Conservation (phyloP, 768 basidiomycete genomes). For the Neoboletus subvelutipes region DNA sequence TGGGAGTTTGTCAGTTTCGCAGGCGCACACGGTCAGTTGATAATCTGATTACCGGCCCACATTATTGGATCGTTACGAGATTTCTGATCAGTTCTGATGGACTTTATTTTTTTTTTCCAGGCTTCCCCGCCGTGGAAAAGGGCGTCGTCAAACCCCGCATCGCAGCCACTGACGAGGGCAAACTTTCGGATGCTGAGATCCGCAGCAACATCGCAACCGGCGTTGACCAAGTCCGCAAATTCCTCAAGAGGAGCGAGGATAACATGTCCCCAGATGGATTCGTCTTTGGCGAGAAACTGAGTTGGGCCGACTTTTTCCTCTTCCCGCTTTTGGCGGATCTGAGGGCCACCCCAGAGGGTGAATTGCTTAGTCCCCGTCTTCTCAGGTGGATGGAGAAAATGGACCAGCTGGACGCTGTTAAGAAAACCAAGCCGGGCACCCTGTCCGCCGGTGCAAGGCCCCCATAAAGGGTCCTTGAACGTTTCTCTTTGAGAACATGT, state of each 20-base stretch:
- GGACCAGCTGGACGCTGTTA: slow-evolving; percentile 25
- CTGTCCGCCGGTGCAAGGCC: slow-evolving; percentile 29
- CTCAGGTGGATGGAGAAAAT: slow-evolving; percentile 27
- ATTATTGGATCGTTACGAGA: background rate
- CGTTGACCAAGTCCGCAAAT: slow-evolving; percentile 15
- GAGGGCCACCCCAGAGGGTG: slow-evolving; percentile 26
- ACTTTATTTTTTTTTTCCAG: slow-evolving; percentile 10
- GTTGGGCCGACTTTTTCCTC: slow-evolving; percentile 36
- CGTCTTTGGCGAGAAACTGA: slow-evolving; percentile 27
- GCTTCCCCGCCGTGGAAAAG: slow-evolving; percentile 30
- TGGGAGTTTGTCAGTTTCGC: slow-evolving; percentile 34
- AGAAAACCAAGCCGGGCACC: slow-evolving; percentile 25
- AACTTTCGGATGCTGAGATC: slow-evolving; percentile 23
- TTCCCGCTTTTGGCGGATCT: slow-evolving; percentile 33
- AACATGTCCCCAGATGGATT: slow-evolving; percentile 30
- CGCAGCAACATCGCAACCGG: slow-evolving; percentile 17
- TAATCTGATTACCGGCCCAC: background rate
- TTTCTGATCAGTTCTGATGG: background rate
- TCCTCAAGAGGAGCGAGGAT: slow-evolving; percentile 20
- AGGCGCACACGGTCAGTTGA: slow-evolving; percentile 22
- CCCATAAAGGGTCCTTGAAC: slow-evolving; percentile 1
- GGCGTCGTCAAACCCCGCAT: slow-evolving; percentile 35
- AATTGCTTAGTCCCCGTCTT: slow-evolving; percentile 25
- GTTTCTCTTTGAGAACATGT: background rate
- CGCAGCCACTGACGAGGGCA: slow-evolving; percentile 25